Base-by-base conservation (phyloP, 495 filamentous ascomycete genomes). In the Penicillium atrosanguineum region DNA sequence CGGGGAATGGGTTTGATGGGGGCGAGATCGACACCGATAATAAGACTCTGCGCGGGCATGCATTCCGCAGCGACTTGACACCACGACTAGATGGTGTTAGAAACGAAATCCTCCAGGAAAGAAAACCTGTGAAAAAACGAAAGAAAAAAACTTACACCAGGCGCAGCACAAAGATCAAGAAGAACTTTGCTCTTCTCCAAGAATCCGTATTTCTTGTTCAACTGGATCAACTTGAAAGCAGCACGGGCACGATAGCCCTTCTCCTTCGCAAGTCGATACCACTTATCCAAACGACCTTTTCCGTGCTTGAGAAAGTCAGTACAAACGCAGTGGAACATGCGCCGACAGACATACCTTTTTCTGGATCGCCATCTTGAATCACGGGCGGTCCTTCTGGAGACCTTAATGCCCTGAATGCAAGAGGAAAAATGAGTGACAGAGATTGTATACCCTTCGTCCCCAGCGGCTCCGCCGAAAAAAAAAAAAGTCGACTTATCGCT, bases 141-240 rank as follows among this genome's bases (percentile, higher is more conserved):
- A 2, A 23, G n/a, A 43, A 18, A 16, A 28, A 44, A 26, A 83
- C 86, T 70, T 81, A 91, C 87, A 71, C 94, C 94, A 36, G 94
- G 94, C 18, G 94, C 94, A 53, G 94, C 94, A 71, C 94, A 99
- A 54, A 99, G 87, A 86, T 99, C 94, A 55, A 99, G 78, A 39
- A 95, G 77, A 50, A 97, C 95, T 73, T 89, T 96, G 72, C 90
- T 91, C 77, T 93, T 92, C 70, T 97, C 91, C 55, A 99, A 79
- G 72, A 99, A 97, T 55, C 90, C 87, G 86, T 95, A 97, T 65
- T 96, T 97, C 74, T 96, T 95, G 77, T 99, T 99, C 61, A 99
- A 79, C 69, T 99, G 94, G 50, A 99, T 91, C 58, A 99, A 71
- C 77, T 99, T 99, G 84, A 99, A 99, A 7, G 94, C 94, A 60